Evolutionary conservation across 2,329 filamentous ascomycete genomes (phyloP), one percentile per base, ranked within the genome.

Genomic region (Neonectria neomacrospora): DNA sequence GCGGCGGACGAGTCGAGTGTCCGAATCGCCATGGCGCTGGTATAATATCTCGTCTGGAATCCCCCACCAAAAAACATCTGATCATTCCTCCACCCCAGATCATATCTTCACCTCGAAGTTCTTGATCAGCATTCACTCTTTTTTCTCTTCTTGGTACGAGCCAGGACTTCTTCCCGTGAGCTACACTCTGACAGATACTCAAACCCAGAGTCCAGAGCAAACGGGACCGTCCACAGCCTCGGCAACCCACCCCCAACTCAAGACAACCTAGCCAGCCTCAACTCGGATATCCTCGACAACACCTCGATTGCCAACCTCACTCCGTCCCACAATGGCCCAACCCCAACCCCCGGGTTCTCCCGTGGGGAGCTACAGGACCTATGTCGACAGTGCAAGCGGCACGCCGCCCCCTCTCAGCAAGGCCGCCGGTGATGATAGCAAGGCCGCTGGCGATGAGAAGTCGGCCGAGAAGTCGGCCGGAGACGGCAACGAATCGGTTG

Each of bases 131-230:
- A 44, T 9, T 22, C 28, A 14, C 51, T 32, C 53, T 18, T 54
- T 53, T 54, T 28, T 22, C 42, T 23, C 50, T 54, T 39, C 16
- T 51, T 37, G 42, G 34, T 41, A 45, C 37, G 34, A 51, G 54
- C 30, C 55, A 54, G 47, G 47, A 50, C 45, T 18, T 28, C 10
- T 20, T 61, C 51, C 44, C 44, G 37, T 52, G 26, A 50, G 44
- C 53, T 54, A 54, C 28, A 14, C 28, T 45, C 34, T 37, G 39
- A 37, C 23, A 26, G 14, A 50, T 32, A 12, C 30, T 37, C 14
- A 8, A 37, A 5, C 41, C 51, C 59, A 34, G 47, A 54, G 60
- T 44, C n/a, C 34, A 50, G 60, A 63, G 60, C 60, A 53, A 54
- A 51, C 54, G 53, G 60, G 54, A 44, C 30, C 22, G 37, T 26